phyloP scores from a whole-genome alignment of 345 rosid species.

The Murraya paniculata region DNA sequence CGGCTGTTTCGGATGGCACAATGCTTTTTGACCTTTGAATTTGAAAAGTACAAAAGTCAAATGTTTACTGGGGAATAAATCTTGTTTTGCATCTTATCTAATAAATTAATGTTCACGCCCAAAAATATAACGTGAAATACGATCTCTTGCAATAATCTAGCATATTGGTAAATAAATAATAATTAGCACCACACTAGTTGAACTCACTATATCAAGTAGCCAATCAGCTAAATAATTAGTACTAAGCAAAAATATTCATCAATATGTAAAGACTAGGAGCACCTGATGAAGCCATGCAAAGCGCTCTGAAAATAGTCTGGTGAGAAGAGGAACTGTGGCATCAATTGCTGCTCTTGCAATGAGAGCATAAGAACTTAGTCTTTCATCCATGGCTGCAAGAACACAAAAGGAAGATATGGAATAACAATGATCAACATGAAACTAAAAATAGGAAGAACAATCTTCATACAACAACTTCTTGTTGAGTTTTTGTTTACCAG shows the following conservation, averaged over 20 bases:
- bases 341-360: slow-evolving; percentile 90
- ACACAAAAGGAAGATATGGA: slow-evolving; percentile 23
- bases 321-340: slow-evolving; percentile 74
- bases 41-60: background rate
- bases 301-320: slow-evolving; percentile 63
- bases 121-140: background rate
- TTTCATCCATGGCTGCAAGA: slow-evolving; percentile 92
- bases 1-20: background rate
- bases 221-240: slow-evolving; percentile 14
- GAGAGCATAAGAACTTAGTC: slow-evolving; percentile 92
- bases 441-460: background rate
- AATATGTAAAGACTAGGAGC: slow-evolving; percentile 23
- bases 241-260: background rate
- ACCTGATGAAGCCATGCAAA: slow-evolving; percentile 87
- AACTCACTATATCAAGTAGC: background rate
- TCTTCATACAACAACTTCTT: background rate
- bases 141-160: background rate
- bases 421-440: background rate
- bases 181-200: background rate
- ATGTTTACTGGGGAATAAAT: background rate
- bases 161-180: background rate
- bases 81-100: background rate
- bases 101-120: background rate
- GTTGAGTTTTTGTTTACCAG: slow-evolving; percentile 52
- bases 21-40: background rate